phyloP scores from a whole-genome alignment of 139 green algal genomes.

The Chlamydomonas asymmetrica region DNA sequence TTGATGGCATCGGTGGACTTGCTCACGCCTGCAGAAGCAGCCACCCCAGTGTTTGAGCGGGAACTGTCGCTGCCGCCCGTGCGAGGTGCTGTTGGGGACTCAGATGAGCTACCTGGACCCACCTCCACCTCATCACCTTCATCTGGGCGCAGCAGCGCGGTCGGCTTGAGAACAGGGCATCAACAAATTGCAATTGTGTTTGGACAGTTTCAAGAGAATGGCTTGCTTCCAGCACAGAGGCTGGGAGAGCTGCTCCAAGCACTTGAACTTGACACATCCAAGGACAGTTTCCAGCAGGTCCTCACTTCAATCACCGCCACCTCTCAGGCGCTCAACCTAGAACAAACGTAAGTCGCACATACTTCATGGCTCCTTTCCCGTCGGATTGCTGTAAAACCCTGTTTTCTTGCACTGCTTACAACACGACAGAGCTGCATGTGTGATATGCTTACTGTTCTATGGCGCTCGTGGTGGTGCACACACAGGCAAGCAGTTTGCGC shows the following conservation, averaged over 20 bases:
- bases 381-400: background rate
- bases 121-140: too few species aligned
- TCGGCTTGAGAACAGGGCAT: too few species aligned
- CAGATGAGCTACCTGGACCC: too few species aligned
- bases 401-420: background rate
- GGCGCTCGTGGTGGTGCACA: background rate
- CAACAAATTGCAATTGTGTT: too few species aligned
- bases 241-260: background rate
- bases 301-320: background rate
- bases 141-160: too few species aligned
- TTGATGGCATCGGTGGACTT: too few species aligned
- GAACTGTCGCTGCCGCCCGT: too few species aligned
- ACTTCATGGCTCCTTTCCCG: background rate
- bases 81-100: too few species aligned
- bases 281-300: background rate
- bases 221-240: background rate
- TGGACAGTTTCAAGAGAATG: constrained; percentile 13
- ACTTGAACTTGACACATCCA: background rate
- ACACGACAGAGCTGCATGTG: background rate
- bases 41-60: too few species aligned
- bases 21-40: too few species aligned
- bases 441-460: background rate
- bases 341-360: constrained; percentile 9
- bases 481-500: background rate
- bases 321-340: background rate